Evolutionary conservation across 176 grass and related monocot genomes (phyloP), one percentile per base, ranked within the genome.

Genomic region (Bothriochloa decipiens): DNA sequence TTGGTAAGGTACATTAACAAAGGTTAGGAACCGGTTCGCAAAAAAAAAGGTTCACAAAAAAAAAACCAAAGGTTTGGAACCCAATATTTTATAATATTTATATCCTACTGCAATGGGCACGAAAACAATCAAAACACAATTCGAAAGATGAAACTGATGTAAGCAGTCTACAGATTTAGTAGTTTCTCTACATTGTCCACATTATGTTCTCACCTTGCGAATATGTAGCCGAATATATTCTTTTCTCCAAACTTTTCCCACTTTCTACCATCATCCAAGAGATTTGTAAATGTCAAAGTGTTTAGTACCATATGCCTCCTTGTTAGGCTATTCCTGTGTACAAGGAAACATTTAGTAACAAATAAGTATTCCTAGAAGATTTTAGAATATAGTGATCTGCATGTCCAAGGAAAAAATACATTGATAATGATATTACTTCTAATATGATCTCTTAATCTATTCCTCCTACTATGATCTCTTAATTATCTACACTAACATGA

Each of bases 201-300:
- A 49, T 62, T 41, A 64, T 20, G 58, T 18, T 68, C 26, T 69
- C 7, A 81, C 79, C 79, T 70, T 70, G 32, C 0, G 14, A 23
- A 1, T 9, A 29, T 81, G 29, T 47, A 70, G 12, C 65, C 79
- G 57, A 70, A 68, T 55, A 81, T 40, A 70, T 70, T 36, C 7
- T 53, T 70, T 23, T 68, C 20, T 16, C 45, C 20, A 70, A 16
- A 9, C 3, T 52, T 81, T 39, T 23, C 35, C 65, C 79, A 81
- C 8, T 69, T 36, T 29, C 65, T 70, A 14, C 12, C 11, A 52
- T 70, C 79, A 55, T 25, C 42, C 1, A 5, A 4, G 55, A 62
- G 3, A 63, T 42, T 6, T 60, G 35, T 25, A 17, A 3, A 4
- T 70, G 12, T 37, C 6, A 1, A 33, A 17, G 11, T 55, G 37